phyloP scores from a whole-genome alignment of 495 filamentous ascomycete species.

The Penicillium malachiteum region DNA sequence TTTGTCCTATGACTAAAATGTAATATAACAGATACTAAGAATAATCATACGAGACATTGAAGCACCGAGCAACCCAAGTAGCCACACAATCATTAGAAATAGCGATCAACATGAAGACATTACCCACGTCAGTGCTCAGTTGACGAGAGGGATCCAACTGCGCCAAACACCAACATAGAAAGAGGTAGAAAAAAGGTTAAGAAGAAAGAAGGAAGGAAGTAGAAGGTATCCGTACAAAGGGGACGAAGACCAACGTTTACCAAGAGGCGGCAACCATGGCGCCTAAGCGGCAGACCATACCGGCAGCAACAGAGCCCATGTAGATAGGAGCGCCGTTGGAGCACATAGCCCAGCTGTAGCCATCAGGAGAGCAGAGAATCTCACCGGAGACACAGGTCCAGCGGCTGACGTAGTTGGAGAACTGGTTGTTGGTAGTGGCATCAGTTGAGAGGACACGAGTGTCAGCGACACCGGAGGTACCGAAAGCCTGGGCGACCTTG shows the following conservation, averaged over 20 bases:
- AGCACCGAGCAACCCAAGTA: background rate
- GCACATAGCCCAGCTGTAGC: conserved; percentile 39
- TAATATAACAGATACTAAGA: conserved; percentile 5
- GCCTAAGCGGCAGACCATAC: conserved; percentile 38
- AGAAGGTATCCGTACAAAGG: background rate
- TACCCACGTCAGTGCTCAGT: conserved; percentile 3
- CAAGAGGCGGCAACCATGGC: conserved; percentile 20
- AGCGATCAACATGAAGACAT: conserved; percentile 16
- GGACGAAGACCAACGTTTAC: background rate
- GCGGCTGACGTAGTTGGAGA: conserved; percentile 14
- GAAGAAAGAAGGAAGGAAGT: conserved; percentile 3
- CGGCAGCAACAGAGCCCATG: conserved; percentile 44
- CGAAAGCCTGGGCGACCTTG: conserved; percentile 20
- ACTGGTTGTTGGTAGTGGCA: conserved; percentile 11
- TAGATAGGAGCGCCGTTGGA: conserved; percentile 27
- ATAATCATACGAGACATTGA: background rate
- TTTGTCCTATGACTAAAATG: background rate
- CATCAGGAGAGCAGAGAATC: conserved; percentile 42
- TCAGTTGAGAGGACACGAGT: conserved; percentile 11
- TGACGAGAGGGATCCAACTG: background rate
- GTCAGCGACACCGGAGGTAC: conserved; percentile 6
- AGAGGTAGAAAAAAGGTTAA: conserved; percentile 3
- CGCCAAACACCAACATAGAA: conserved; percentile 5
- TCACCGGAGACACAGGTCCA: conserved; percentile 27
- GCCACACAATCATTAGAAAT: conserved; percentile 19